Percentiles rank a stretch among this genome's conserved stretches.
Evolutionary conservation across 2,329 filamentous ascomycete species (phyloP).

Genomic region (Huntiella savannae): DNA sequence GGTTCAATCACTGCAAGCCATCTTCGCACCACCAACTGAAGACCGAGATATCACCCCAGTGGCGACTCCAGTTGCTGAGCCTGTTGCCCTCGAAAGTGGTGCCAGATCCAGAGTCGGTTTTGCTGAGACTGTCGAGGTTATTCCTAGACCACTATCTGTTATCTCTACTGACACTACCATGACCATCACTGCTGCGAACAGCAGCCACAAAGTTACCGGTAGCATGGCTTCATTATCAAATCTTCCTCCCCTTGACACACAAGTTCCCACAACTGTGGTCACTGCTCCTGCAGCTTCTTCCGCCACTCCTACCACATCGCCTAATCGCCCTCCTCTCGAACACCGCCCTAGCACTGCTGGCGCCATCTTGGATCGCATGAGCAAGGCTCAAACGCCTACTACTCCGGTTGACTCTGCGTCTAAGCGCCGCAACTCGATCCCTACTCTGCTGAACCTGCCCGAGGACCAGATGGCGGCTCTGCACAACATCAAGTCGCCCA

Average conservation of each 20-base stretch:
- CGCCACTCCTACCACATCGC: neutral
- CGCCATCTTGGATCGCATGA: conserved; percentile 39
- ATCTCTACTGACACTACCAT: conserved; percentile 72
- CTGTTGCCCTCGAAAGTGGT: conserved; percentile 2
- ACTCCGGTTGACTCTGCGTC: conserved; percentile 18
- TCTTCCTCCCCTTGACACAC: conserved; percentile 3
- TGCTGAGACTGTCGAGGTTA: conserved; percentile 67
- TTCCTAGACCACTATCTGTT: conserved; percentile 62
- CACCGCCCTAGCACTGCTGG: conserved; percentile 51
- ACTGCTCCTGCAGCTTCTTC: neutral
- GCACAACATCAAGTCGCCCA: conserved; percentile 32
- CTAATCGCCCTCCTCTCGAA: conserved; percentile 17
- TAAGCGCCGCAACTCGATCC: conserved; percentile 40
- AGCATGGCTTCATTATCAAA: conserved; percentile 58
- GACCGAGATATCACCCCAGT: neutral
- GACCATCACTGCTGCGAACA: conserved; percentile 48
- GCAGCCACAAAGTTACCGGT: conserved; percentile 55
- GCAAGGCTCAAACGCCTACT: conserved; percentile 6
- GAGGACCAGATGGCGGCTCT: conserved; percentile 19
- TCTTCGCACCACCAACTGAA: neutral
- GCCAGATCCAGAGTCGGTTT: conserved; percentile 58
- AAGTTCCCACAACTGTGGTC: conserved; percentile 15
- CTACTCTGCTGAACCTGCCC: conserved; percentile 28
- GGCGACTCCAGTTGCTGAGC: conserved; percentile 5
- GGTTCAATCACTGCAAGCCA: neutral